Conservation (phyloP, 129 eudicot species). For the Gnaphalium uliginosum region DNA sequence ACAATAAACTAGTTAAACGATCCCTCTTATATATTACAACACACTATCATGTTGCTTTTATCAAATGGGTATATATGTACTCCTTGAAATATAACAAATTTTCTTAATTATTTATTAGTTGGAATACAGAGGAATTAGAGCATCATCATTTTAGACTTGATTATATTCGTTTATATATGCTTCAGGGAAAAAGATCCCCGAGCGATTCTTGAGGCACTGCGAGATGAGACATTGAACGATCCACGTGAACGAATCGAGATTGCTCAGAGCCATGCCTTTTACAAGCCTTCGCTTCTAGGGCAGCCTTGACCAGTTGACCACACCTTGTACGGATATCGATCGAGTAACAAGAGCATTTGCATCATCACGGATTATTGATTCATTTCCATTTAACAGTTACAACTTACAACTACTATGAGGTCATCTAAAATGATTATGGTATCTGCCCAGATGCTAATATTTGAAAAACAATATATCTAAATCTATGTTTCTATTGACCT, state of each 20-base stretch:
- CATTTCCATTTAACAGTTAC: constrained; percentile 17
- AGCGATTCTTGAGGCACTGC: constrained; percentile 69
- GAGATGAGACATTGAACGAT: constrained; percentile 76
- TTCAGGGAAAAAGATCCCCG: constrained; percentile 57
- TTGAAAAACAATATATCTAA: background rate
- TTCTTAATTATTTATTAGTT: background rate
- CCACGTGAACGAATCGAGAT: constrained; percentile 86
- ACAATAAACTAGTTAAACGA: background rate
- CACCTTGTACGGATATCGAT: constrained; percentile 9
- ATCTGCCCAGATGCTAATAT: constrained; percentile 5
- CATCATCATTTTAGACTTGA: background rate
- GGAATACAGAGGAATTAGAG: background rate
- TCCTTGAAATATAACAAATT: background rate
- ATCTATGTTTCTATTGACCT: background rate
- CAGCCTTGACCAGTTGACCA: constrained; percentile 38
- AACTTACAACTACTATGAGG: constrained; percentile 3
- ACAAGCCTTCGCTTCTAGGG: constrained; percentile 78
- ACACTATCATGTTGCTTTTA: background rate
- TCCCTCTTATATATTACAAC: background rate
- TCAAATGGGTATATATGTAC: background rate
- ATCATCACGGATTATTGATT: background rate
- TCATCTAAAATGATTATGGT: constrained; percentile 15
- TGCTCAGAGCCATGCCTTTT: constrained; percentile 76
- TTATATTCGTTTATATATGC: background rate
- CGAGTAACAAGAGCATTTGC: constrained; percentile 19